These are phyloP conservation scores for Geranium rotundifolium DNA, from an alignment of 345 rosid species.

Conservation along the genomic window DNA sequence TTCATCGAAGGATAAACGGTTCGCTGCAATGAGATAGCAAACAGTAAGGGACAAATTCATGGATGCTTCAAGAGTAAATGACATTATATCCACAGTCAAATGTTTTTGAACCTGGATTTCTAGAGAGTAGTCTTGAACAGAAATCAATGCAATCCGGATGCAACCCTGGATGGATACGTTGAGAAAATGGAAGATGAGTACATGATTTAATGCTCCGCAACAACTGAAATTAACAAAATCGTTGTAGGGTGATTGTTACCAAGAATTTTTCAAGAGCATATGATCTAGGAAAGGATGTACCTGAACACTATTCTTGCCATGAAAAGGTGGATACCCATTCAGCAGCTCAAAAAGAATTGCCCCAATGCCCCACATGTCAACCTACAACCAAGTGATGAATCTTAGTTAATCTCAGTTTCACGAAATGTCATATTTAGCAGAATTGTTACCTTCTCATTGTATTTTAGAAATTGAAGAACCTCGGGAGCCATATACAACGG, in stretches of 20 bases:
- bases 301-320: slow-evolving; percentile 52
- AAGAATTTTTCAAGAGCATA: neutral
- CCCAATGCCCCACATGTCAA: slow-evolving; percentile 68
- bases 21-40: slow-evolving; percentile 6
- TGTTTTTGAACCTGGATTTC: slow-evolving; percentile 37
- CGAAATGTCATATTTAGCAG: neutral
- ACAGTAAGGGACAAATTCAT: neutral
- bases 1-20: slow-evolving; percentile 19
- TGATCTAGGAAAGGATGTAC: slow-evolving; percentile 17
- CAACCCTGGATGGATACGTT: slow-evolving; percentile 24
- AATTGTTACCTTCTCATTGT: slow-evolving; percentile 43
- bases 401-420: slow-evolving; percentile 3
- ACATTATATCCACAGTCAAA: neutral
- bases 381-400: slow-evolving; percentile 20
- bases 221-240: slow-evolving; percentile 11
- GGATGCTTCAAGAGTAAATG: no score
- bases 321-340: slow-evolving; percentile 52
- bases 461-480: slow-evolving; percentile 57
- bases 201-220: slow-evolving; percentile 22
- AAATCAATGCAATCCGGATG: slow-evolving; percentile 55
- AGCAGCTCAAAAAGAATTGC: slow-evolving; percentile 69
- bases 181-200: slow-evolving; percentile 47
- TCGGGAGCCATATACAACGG: slow-evolving; percentile 76
- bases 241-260: neutral
- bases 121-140: slow-evolving; percentile 48